phyloP scores from a whole-genome alignment of 345 rosid species.

The Eutrema yunnanense region DNA sequence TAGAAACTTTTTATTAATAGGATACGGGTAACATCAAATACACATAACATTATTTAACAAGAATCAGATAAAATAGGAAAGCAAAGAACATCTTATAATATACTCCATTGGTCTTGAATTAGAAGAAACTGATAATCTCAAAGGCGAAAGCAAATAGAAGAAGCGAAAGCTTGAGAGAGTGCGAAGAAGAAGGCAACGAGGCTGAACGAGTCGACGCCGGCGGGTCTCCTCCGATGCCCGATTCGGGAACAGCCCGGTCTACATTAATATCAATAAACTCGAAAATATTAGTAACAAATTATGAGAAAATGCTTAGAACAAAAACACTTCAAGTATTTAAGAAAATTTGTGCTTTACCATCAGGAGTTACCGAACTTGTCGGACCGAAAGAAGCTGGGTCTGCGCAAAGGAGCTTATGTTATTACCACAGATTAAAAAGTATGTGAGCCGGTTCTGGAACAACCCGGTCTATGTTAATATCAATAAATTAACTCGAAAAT shows the following conservation, averaged over 20 bases:
- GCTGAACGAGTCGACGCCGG: conserved; percentile 26
- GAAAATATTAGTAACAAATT: background rate
- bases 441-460: background rate
- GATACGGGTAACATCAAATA: background rate
- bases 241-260: background rate
- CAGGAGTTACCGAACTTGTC: background rate
- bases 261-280: background rate
- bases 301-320: conserved; percentile 4
- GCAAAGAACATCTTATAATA: background rate
- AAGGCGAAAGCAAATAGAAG: conserved; percentile 41
- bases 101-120: background rate
- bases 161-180: conserved; percentile 45
- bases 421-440: background rate
- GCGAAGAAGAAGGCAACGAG: conserved; percentile 45
- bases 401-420: background rate
- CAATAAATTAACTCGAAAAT: background rate
- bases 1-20: background rate
- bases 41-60: background rate
- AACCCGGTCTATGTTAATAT: background rate
- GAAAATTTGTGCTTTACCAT: conserved; percentile 1
- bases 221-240: conserved; percentile 26
- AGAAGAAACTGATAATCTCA: conserved; percentile 24
- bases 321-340: background rate
- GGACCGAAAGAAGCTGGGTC: conserved; percentile 9
- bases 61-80: background rate